Evolutionary conservation across 2,329 filamentous ascomycete species (phyloP).

Genomic region (Fusarium xylarioides): DNA sequence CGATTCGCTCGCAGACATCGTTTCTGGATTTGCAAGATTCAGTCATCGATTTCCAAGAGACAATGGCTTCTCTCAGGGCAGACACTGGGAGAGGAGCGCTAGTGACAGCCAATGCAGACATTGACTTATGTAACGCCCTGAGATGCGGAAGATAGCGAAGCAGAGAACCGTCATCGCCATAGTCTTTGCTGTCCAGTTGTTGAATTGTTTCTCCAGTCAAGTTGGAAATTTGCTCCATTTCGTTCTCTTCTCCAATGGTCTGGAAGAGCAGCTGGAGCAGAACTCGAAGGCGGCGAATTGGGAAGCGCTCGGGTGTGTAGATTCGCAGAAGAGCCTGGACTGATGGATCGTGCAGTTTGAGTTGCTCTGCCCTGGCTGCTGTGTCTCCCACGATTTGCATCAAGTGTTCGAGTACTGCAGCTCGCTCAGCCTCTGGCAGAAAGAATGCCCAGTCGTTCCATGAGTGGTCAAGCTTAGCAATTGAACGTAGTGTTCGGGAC

Average conservation of each 20-base stretch:
- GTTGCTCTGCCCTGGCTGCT: conserved; percentile 46
- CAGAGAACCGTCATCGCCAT: conserved; percentile 58
- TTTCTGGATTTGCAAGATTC: conserved; percentile 50
- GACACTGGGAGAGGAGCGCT: conserved; percentile 45
- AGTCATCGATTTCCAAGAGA: conserved; percentile 56
- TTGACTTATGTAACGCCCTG: conserved; percentile 55
- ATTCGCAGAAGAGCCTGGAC: conserved; percentile 59
- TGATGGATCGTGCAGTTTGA: conserved; percentile 56
- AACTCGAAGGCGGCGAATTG: conserved; percentile 62
- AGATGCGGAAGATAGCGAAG: conserved; percentile 59
- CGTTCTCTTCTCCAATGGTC: conserved; percentile 56
- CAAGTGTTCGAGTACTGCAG: conserved; percentile 68
- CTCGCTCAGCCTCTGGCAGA: conserved; percentile 61
- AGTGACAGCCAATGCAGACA: conserved; percentile 54
- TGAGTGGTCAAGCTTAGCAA: conserved; percentile 67
- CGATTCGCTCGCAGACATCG: conserved; percentile 56
- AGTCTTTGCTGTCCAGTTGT: conserved; percentile 48
- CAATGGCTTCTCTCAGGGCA: conserved; percentile 50
- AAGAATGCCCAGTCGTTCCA: conserved; percentile 65
- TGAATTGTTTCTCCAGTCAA: conserved; percentile 52
- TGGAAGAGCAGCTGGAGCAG: conserved; percentile 59
- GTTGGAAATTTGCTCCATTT: conserved; percentile 50
- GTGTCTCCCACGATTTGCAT: conserved; percentile 59
- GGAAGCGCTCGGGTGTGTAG: conserved; percentile 60
- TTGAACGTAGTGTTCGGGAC: conserved; percentile 66